A percentile compares a stretch with the other conserved stretches of the same genome.
These are phyloP conservation scores for Lachancea meyersii DNA, from an alignment of 805 yeast species.

Conservation along the genomic window DNA sequence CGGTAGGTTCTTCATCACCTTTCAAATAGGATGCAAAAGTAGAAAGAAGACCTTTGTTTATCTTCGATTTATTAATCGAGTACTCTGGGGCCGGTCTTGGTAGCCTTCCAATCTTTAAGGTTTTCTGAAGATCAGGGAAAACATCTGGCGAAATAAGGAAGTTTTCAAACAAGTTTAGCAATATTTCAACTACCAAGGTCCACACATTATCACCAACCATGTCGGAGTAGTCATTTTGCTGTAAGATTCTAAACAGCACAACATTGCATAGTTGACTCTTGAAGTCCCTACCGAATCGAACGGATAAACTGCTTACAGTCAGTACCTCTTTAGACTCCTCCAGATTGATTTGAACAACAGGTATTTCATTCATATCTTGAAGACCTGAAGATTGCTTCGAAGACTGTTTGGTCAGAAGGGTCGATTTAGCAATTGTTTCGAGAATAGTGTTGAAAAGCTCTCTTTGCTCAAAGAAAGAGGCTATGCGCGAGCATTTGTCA, in stretches of 20 bases:
- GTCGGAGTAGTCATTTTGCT: slow-evolving; percentile 47
- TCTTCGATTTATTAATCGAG: slow-evolving; percentile 55
- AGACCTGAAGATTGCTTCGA: background rate
- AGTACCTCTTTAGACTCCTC: slow-evolving; percentile 51
- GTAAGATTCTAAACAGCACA: slow-evolving; percentile 71
- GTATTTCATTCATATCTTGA: slow-evolving; percentile 31
- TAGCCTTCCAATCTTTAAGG: slow-evolving; percentile 45
- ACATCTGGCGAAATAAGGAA: slow-evolving; percentile 62
- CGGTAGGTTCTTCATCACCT: slow-evolving; percentile 93
- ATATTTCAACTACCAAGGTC: slow-evolving; percentile 51
- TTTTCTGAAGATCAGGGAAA: slow-evolving; percentile 59
- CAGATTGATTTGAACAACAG: slow-evolving; percentile 38
- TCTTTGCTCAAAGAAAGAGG: slow-evolving; percentile 54
- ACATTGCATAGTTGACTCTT: slow-evolving; percentile 88
- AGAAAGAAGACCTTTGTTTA: slow-evolving; percentile 75
- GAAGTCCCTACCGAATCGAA: slow-evolving; percentile 81
- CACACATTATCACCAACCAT: slow-evolving; percentile 41
- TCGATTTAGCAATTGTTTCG: slow-evolving; percentile 58
- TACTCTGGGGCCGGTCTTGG: slow-evolving; percentile 62
- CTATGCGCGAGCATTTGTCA: slow-evolving; percentile 77
- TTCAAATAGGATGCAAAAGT: slow-evolving; percentile 89
- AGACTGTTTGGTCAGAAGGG: slow-evolving; percentile 48
- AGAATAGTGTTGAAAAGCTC: slow-evolving; percentile 60
- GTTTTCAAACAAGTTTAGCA: slow-evolving; percentile 63
- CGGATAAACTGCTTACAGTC: slow-evolving; percentile 74